Base-by-base conservation (phyloP, 768 basidiomycete genomes). In the Amanita polypyramis region DNA sequence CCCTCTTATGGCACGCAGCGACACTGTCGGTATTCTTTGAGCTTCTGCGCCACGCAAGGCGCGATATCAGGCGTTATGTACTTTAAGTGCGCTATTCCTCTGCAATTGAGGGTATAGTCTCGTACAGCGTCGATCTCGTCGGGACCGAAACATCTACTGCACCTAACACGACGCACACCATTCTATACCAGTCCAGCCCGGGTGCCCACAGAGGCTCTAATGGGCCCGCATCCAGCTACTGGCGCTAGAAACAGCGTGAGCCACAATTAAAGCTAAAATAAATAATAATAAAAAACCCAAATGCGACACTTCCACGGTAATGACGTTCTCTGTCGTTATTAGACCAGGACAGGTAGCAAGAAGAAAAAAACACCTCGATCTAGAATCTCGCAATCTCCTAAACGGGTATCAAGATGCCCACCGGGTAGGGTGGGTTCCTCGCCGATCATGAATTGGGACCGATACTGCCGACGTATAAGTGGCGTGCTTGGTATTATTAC, bases 371-470 rank as follows among this genome's bases (percentile, higher is more conserved):
- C 19, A n/a, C 19, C 6, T 42, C 21, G 20, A 27, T 17, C 25
- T 14, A 9, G 11, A 17, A 23, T 42, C 23, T 27, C 2, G 38
- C n/a, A 43, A 14, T 43, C 25, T 43, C 21, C 27, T 9, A 10
- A 23, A 30, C 25, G 42, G 42, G 42, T 43, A 43, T 43, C 42
- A 43, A 19, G 20, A 15, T 12, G 19, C 5, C 17, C 25, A 11
- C 25, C 25, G 4, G 25, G 25, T 7, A 27, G 25, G 25, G 25
- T 27, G 25, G 15, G 25, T 19, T 33, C 32, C 43, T 33, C 32
- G 43, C 43, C 43, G 43, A 44, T 44, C 43, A 33, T 44, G 43
- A 44, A 44, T 33, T 44, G 11, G 4, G 27, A 27, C 9, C 19
- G 29, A 25, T 32, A 20, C 43, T 44, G 32, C 43, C 32, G 27